phyloP scores from a whole-genome alignment of 2,329 filamentous ascomycete genomes.

The Colletotrichum neosansevieriae region DNA sequence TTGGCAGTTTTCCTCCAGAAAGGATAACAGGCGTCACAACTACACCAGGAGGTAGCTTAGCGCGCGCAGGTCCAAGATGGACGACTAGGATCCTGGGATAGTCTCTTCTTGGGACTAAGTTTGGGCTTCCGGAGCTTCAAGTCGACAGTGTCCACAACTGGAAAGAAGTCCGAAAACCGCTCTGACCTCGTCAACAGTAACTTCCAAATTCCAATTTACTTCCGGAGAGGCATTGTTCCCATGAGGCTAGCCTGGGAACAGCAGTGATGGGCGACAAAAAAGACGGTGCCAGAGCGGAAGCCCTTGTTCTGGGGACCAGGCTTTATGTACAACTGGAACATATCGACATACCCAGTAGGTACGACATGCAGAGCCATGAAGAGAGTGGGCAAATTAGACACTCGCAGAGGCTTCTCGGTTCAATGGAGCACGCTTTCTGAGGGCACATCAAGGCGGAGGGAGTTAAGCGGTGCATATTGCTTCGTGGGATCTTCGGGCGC shows the following conservation, averaged over 20 bases:
- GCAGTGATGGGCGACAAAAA: background rate
- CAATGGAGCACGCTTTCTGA: background rate
- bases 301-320: background rate
- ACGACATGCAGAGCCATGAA: background rate
- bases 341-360: background rate
- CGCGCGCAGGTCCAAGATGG: background rate
- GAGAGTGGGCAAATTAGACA: background rate
- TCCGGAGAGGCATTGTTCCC: background rate
- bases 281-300: background rate
- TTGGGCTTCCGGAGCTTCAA: background rate
- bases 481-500: conserved; percentile 26
- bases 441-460: background rate
- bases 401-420: background rate
- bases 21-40: conserved; percentile 2
- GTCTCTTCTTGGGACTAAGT: conserved; percentile 2
- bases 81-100: conserved; percentile 1
- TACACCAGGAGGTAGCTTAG: background rate
- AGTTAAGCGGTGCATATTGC: background rate
- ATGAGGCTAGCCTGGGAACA: background rate
- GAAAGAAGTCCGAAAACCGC: conserved; percentile 9
- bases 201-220: background rate
- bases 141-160: background rate
- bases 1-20: conserved; percentile 10
- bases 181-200: background rate
- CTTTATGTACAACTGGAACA: background rate